phyloP scores from a whole-genome alignment of 2,329 filamentous ascomycete genomes.

The Aaosphaeria pasadenensis region DNA sequence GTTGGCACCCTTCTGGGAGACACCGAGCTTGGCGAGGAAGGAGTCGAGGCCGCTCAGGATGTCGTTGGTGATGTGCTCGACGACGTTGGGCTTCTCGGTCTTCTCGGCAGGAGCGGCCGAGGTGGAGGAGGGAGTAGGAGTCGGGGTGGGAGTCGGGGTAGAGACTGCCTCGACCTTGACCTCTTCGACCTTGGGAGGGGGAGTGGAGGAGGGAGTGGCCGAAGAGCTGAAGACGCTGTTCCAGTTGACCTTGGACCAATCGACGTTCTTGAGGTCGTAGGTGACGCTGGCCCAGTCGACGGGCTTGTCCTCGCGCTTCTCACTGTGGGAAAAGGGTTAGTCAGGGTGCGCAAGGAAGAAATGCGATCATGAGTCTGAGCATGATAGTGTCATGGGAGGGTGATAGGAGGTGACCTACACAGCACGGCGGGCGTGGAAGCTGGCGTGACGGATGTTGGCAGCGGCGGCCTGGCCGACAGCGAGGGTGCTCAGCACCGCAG shows the following conservation, averaged over 20 bases:
- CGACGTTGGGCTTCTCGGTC: neutral
- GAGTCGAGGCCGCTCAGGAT: conserved; percentile 13
- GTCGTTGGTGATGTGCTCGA: conserved; percentile 1
- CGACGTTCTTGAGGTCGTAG: conserved; percentile 22
- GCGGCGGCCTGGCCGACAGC: conserved; percentile 34
- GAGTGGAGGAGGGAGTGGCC: neutral
- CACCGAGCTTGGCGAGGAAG: conserved; percentile 17
- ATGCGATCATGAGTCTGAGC: no score
- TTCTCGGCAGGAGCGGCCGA: neutral
- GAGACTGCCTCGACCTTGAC: conserved; percentile 1
- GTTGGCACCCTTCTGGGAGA: conserved; percentile 25
- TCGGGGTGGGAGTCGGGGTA: conserved; percentile 5
- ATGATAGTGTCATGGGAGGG: neutral
- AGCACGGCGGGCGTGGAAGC: conserved; percentile 35
- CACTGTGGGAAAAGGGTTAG: no score
- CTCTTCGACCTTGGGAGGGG: neutral
- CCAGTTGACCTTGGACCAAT: conserved; percentile 31
- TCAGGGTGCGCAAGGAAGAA: no score
- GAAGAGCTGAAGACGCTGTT: conserved; percentile 17
- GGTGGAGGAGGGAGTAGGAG: conserved; percentile 5
- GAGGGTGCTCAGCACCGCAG: conserved; percentile 36
- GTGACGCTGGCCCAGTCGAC: conserved; percentile 30
- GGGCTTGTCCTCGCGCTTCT: neutral
- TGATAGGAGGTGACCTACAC: conserved; percentile 17
- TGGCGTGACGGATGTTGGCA: conserved; percentile 28